Evolutionary conservation across 106 monocot species (phyloP).

Genomic region (Platanthera zijinensis): DNA sequence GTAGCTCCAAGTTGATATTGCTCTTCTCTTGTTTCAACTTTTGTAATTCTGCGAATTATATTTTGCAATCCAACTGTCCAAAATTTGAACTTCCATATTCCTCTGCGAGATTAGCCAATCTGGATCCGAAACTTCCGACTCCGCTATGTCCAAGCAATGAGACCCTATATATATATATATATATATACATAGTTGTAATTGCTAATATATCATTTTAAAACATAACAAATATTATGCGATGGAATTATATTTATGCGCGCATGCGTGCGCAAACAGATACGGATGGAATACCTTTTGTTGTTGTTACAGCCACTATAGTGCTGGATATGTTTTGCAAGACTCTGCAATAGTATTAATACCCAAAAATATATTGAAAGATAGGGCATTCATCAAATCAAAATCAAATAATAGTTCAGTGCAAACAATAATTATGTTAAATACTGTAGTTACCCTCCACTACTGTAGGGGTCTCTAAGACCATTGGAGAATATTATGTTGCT

Average conservation of each 20-base stretch:
- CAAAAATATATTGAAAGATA: too few species aligned
- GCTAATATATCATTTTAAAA: neutral
- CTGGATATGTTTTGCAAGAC: neutral
- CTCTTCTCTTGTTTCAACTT: neutral
- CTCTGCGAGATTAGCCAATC: neutral
- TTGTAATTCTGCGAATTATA: neutral
- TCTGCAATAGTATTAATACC: neutral
- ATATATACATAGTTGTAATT: neutral
- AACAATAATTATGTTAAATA: neutral
- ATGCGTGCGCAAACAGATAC: neutral
- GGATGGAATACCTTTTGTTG: neutral
- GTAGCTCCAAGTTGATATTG: neutral
- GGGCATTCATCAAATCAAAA: neutral
- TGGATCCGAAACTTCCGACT: neutral
- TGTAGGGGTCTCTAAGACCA: conserved; percentile 48
- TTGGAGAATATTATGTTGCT: conserved; percentile 60
- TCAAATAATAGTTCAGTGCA: neutral
- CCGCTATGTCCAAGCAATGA: conserved; percentile 5
- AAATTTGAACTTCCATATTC: neutral
- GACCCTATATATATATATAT: neutral
- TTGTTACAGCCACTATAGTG: neutral
- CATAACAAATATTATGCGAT: too few species aligned
- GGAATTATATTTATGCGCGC: too few species aligned
- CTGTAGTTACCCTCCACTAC: conserved; percentile 43
- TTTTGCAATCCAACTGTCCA: conserved; percentile 1